Evolutionary conservation across 345 rosid genomes (phyloP).

Genomic region (Citrus trifoliata): DNA sequence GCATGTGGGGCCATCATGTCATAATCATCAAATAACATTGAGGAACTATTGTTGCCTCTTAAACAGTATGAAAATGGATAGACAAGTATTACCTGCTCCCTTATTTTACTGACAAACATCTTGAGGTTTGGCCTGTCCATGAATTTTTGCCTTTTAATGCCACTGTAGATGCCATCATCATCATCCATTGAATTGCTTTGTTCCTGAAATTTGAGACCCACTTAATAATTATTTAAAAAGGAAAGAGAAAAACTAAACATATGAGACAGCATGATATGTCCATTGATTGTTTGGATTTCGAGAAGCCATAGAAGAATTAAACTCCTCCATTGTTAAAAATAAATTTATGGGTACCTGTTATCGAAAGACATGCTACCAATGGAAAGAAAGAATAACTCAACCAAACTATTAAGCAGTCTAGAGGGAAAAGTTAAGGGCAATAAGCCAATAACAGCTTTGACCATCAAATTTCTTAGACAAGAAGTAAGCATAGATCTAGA

Average conservation of each 20-base stretch:
- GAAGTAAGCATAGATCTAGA: neutral
- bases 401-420: neutral
- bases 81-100: conserved; percentile 54
- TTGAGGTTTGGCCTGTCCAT: conserved; percentile 56
- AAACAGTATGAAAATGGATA: neutral
- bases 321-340: neutral
- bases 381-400: neutral
- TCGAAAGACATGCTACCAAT: neutral
- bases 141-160: conserved; percentile 22
- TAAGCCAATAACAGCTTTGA: neutral
- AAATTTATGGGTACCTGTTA: neutral
- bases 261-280: too few relatives aligned
- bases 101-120: conserved; percentile 52
- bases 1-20: conserved; percentile 20
- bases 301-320: neutral
- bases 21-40: conserved; percentile 16
- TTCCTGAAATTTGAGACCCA: conserved; percentile 23
- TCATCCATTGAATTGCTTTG: conserved; percentile 22
- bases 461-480: neutral
- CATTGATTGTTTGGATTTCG: neutral
- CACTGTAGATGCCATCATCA: conserved; percentile 36
- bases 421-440: neutral
- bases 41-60: conserved; percentile 1
- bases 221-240: neutral
- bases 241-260: neutral